Base-by-base conservation (phyloP, 306 rosid species). In the Astragalus membranaceus region DNA sequence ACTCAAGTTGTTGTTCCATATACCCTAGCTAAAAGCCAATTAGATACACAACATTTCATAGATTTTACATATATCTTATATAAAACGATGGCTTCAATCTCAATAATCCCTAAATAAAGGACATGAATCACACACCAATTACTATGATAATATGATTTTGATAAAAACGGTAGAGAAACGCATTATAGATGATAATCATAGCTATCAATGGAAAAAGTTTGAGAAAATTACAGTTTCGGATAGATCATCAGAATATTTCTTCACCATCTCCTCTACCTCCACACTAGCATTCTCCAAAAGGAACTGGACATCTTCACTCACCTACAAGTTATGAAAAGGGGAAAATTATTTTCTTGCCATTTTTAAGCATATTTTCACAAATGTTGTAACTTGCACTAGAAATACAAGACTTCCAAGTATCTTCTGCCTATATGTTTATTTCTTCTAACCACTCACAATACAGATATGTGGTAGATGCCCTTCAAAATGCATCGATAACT, bases 1-100 rank as follows among this genome's bases (percentile, higher is more conserved):
- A 57, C 81, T 88, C 97, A 63, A 94, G 88, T 67, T 77, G 85
- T 67, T 81, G 83, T 81, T 90, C 95, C 91, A 90, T 90, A 76
- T 85, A 76, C 52, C 81, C 87, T 50, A 94, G 84, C 98, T 94
- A 75, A 73, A 75, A 56, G 57, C 14, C 74, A 67, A 66, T 9
- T 23, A 54, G 51, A 71, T 17, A n/a, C n/a, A n/a, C n/a, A n/a
- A n/a, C n/a, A n/a, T n/a, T n/a, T n/a, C n/a, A n/a, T n/a, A n/a
- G n/a, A n/a, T n/a, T n/a, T n/a, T n/a, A n/a, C n/a, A n/a, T n/a
- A n/a, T n/a, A n/a, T n/a, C n/a, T n/a, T n/a, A n/a, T n/a, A n/a
- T n/a, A n/a, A n/a, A n/a, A n/a, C n/a, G n/a, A n/a, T n/a, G n/a
- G n/a, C n/a, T n/a, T n/a, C n/a, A n/a, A n/a, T n/a, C n/a, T n/a